A percentile compares a stretch with the other conserved stretches of the same genome.
phyloP scores from a whole-genome alignment of 2,329 filamentous ascomycete genomes.

The Dactylonectria macrodidyma region DNA sequence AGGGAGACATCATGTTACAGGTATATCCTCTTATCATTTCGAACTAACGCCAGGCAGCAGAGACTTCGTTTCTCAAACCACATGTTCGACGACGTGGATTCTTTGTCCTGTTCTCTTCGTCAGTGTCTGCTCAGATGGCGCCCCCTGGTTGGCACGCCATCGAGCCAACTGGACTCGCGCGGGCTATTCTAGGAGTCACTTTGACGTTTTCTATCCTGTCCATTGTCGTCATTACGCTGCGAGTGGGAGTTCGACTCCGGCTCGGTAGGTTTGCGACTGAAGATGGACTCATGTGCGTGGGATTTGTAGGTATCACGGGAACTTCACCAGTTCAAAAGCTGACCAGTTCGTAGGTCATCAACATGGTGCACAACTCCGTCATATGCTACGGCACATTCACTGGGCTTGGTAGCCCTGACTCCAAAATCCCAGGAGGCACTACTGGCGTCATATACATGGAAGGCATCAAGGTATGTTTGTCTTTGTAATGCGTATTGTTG shows the following conservation, averaged over 20 bases:
- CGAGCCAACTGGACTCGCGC: slow-evolving; percentile 20
- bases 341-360: slow-evolving; percentile 1
- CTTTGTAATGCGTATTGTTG: too few relatives aligned
- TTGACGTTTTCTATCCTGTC: slow-evolving; percentile 17
- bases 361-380: slow-evolving; percentile 26
- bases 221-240: slow-evolving; percentile 6
- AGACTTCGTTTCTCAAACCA: neutral
- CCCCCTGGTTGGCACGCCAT: slow-evolving; percentile 15
- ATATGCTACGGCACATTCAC: slow-evolving; percentile 23
- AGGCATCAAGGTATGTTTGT: slow-evolving; percentile 14
- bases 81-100: neutral
- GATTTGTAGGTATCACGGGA: neutral
- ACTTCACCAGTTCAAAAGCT: neutral
- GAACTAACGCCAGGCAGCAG: too few relatives aligned
- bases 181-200: slow-evolving; percentile 3
- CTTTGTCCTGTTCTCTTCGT: too few relatives aligned
- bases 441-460: slow-evolving; percentile 13
- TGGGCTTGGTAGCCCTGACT: slow-evolving; percentile 20
- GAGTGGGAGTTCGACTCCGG: slow-evolving; percentile 6
- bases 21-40: too few relatives aligned
- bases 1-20: too few relatives aligned
- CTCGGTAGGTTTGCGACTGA: slow-evolving; percentile 14
- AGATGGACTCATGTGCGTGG: slow-evolving; percentile 30
- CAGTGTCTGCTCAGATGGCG: too few relatives aligned
- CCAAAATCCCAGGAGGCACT: slow-evolving; percentile 2